These are phyloP conservation scores for Phytophthora capsici DNA, from an alignment of 352 stramenopile genomes.

Conservation along the genomic window DNA sequence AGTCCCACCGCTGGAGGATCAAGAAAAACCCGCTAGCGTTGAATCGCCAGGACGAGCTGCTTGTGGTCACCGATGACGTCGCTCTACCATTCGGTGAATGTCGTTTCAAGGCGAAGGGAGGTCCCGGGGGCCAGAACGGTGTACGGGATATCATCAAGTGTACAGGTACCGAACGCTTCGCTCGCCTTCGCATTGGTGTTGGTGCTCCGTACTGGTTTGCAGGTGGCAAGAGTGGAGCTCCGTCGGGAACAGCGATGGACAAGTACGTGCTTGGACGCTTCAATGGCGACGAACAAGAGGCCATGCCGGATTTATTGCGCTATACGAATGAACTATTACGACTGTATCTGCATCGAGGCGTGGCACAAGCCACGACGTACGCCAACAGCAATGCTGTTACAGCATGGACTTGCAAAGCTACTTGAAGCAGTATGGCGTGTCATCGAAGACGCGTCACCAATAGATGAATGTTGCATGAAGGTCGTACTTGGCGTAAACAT, in stretches of 20 bases:
- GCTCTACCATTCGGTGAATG: constrained; percentile 82
- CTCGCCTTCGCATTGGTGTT: constrained; percentile 82
- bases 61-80: constrained; percentile 86
- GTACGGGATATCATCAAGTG: constrained; percentile 89
- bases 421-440: constrained; percentile 41
- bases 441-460: constrained; percentile 22
- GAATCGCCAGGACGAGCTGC: constrained; percentile 85
- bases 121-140: constrained; percentile 82
- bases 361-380: constrained; percentile 71
- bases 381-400: too few species aligned
- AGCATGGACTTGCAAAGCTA: constrained; percentile 72
- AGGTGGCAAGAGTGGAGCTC: constrained; percentile 65
- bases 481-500: constrained; percentile 4
- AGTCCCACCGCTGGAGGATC: constrained; percentile 78
- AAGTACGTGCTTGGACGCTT: constrained; percentile 85
- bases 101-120: constrained; percentile 83
- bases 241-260: constrained; percentile 82
- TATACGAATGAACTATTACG: constrained; percentile 84
- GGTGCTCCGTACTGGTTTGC: constrained; percentile 83
- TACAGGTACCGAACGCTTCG: constrained; percentile 79
- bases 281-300: constrained; percentile 80
- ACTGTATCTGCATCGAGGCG: constrained; percentile 80
- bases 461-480: constrained; percentile 8
- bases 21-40: constrained; percentile 85
- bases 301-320: constrained; percentile 59